Evolutionary conservation across 768 basidiomycete species (phyloP), one percentile per base, ranked within the genome.

Genomic region (Agrocybe pediades): DNA sequence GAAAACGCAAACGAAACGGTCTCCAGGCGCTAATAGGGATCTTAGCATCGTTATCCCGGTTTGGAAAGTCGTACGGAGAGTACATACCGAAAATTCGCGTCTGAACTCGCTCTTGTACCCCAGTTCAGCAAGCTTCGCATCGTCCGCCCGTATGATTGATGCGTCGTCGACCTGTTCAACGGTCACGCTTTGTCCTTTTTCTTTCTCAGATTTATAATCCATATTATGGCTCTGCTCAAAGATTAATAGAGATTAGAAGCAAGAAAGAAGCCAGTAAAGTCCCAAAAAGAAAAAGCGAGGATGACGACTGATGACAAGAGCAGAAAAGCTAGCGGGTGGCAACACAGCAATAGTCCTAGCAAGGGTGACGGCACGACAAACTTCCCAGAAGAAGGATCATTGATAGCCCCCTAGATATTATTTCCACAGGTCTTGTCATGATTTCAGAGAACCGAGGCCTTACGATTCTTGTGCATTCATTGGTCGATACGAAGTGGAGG

Each of bases 81-180:
- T 46, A 24, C 80, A 59, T 60, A 86, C 86, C 59, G 86, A 84
- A 64, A 90, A 89, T 67, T 89, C 85, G 49, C 88, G 83, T 62
- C 74, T 85, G 69, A 90, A 88, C 68, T 88, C 86, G 64, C 78
- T 76, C 71, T 78, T 87, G 65, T 89, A 90, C 9, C 88, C 87
- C 27, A 90, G 78, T 55, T 80, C 70, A 9, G 86, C 87, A 17
- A 89, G 80, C 39, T 79, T 71, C 4, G 62, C 72, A 65, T 88
- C 74, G 60, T 90, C 87, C 42, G 60, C 54, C 9, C 64, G 64
- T 46, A 62, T 62, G 40, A 64, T 51, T 7, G 66, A 63, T 41
- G 49, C 44, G 19, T 49, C 54, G 25, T 55, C 57, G 23, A 54
- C 41, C 29, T 48, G 57, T 17, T 53, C 53, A 30, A 62, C 43